A percentile compares a stretch with the other conserved stretches of the same genome.
Evolutionary conservation across 2,329 filamentous ascomycete genomes (phyloP).

Genomic region (Neurospora crassa): DNA sequence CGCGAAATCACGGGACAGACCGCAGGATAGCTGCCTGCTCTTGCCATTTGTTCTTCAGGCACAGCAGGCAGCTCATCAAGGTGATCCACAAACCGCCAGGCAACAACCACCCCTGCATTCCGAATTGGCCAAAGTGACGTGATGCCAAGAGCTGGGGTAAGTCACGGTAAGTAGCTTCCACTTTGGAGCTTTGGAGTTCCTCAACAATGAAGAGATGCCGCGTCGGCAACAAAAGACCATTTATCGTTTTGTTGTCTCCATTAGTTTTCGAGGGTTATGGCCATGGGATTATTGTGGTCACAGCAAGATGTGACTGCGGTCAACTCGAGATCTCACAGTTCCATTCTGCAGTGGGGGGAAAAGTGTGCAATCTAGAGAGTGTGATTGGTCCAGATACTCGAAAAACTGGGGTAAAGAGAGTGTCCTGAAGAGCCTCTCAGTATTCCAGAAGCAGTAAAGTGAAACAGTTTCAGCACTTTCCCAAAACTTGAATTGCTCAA

Average conservation of each 20-base stretch:
- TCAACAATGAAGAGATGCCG: not conserved
- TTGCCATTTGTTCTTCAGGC: not conserved
- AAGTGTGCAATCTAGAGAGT: too few species aligned
- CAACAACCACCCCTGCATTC: conserved; percentile 6
- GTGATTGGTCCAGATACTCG: too few species aligned
- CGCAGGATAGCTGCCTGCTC: not conserved
- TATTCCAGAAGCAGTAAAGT: too few species aligned
- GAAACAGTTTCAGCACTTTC: too few species aligned
- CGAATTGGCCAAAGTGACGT: not conserved
- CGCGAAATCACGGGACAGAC: conserved; percentile 13
- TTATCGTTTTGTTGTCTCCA: too few species aligned
- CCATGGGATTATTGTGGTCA: not conserved
- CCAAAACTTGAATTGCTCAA: too few species aligned
- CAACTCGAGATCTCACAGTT: not conserved
- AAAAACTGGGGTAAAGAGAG: too few species aligned
- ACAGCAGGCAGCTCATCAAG: not conserved
- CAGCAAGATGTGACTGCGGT: not conserved
- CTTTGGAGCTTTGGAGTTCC: not conserved
- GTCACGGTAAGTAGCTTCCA: not conserved
- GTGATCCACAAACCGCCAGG: conserved; percentile 9
- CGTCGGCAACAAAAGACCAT: not conserved
- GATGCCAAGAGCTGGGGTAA: not conserved
- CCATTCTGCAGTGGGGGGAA: too few species aligned
- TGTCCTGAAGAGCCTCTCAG: too few species aligned
- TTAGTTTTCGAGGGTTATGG: not conserved